Conservation (phyloP, 2,329 filamentous ascomycete genomes). For the Beauveria brongniartii region DNA sequence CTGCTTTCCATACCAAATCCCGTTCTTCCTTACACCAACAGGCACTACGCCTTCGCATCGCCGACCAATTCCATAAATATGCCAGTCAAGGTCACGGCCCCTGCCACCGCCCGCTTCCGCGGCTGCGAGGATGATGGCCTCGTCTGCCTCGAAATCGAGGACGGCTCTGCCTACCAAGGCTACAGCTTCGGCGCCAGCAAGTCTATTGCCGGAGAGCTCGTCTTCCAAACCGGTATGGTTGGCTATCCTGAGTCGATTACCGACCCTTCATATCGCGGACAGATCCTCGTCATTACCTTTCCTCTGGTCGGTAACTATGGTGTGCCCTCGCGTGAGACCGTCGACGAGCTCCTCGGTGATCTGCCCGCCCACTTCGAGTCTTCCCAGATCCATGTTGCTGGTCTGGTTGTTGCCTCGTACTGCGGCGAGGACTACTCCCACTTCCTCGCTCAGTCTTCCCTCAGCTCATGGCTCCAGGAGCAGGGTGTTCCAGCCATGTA, state of each 20-base stretch:
- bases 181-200: constrained; percentile 94
- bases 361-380: constrained; percentile 92
- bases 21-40: constrained; percentile 1
- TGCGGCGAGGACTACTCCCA: constrained; percentile 94
- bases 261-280: constrained; percentile 79
- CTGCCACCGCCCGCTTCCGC: constrained; percentile 53
- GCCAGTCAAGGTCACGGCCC: constrained; percentile 33
- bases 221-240: constrained; percentile 99
- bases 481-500: constrained; percentile 91
- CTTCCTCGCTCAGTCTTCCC: constrained; percentile 80
- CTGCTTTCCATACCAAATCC: not conserved
- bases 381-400: constrained; percentile 84
- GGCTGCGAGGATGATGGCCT: constrained; percentile 49
- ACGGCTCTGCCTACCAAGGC: constrained; percentile 85
- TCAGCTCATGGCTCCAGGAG: constrained; percentile 94
- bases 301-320: constrained; percentile 96
- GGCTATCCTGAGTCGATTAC: constrained; percentile 93
- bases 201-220: constrained; percentile 91
- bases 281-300: constrained; percentile 95
- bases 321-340: constrained; percentile 76
- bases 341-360: constrained; percentile 77
- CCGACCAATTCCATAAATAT: constrained; percentile 18
- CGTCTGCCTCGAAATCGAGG: constrained; percentile 84
- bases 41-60: not conserved
- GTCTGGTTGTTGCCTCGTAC: constrained; percentile 84